phyloP scores from a whole-genome alignment of 176 grass and related monocot genomes.

The Alloteropsis semialata region DNA sequence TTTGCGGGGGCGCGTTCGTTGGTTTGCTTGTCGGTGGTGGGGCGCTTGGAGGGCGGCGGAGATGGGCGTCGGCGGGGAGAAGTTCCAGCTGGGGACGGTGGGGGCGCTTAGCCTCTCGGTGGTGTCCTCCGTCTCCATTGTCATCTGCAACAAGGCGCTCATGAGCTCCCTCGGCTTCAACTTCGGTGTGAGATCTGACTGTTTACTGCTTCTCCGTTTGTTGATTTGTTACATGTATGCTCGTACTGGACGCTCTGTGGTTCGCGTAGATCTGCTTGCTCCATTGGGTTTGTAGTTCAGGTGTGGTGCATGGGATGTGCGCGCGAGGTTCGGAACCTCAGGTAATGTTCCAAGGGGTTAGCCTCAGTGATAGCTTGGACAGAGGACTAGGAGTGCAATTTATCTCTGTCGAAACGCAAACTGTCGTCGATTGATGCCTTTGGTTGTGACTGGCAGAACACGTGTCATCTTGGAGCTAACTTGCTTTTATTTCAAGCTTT shows the following conservation, averaged over 20 bases:
- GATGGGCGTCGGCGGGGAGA: conserved; percentile 79
- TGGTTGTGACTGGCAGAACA: not conserved
- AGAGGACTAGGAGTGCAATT: not conserved
- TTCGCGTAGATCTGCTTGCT: conserved; percentile 9
- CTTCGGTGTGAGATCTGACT: conserved; percentile 80
- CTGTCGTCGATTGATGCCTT: not conserved
- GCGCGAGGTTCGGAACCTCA: not conserved
- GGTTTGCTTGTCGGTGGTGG: not conserved
- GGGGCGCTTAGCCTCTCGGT: conserved; percentile 89
- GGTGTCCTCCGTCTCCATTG: conserved; percentile 96
- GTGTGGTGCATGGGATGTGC: not conserved
- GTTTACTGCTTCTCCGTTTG: conserved; percentile 19
- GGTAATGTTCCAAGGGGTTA: not conserved
- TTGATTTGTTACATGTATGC: not conserved
- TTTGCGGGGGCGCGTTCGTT: not conserved
- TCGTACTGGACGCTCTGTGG: not conserved
- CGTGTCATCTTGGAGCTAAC: conserved; percentile 3
- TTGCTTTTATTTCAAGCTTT: not conserved
- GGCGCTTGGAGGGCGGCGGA: conserved; percentile 16
- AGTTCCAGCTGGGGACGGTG: conserved; percentile 93
- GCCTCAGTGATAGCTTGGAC: conserved; percentile 12
- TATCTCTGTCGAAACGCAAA: not conserved
- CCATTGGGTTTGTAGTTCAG: not conserved
- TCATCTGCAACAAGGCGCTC: conserved; percentile 98
- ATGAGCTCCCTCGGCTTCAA: conserved; percentile 95